Base-by-base conservation (phyloP, 495 filamentous ascomycete genomes). In the Oleoguttula mirabilis region DNA sequence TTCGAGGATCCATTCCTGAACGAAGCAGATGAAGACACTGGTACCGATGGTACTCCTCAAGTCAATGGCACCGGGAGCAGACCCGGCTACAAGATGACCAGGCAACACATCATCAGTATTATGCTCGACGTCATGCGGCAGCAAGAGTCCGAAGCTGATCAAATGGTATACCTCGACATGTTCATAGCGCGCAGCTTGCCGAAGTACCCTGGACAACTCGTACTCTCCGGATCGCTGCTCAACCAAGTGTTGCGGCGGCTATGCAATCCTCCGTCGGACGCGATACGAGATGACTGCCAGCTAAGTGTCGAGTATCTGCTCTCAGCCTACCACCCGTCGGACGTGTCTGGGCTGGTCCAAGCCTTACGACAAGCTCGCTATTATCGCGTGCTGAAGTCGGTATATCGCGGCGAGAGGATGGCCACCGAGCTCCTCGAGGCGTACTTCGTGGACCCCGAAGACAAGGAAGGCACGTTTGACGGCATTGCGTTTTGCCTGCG, bases 1-100 rank as follows among this genome's bases (percentile, higher is more conserved):
- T 98, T 98, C 52, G 90, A 98, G 59, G 88, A 98, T 55, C 68
- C 77, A 5, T 98, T 93, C 47, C 69, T 98, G 37, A 96, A 95
- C 55, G 80, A 84, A 34, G 5, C 30, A 2, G 69, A 71, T 7
- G 68, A 73, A 0, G 77, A 82, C 36, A 65, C 66, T 45, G 59
- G 66, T 14, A 57, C 65, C 31, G 70, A 68, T 48, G 73, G 73
- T 24, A 55, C 66, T 4, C 50, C 60, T 22, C 61, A 52, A 12
- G 20, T 32, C 11, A 61, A 56, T 33, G 52, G 54, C 14, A 41
- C 35, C 8, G 27, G 38, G 21, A 46, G 19, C 25, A n/a, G 50
- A 32, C 22, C 39, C 3, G 45, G 38, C 0, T 43, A 45, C 22
- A 52, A 41, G 22, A 76, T 95, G 40, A 88, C 92, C 50, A 74